These are phyloP conservation scores for Podila horticola DNA, from an alignment of 192 early-diverging fungal species.

Conservation along the genomic window DNA sequence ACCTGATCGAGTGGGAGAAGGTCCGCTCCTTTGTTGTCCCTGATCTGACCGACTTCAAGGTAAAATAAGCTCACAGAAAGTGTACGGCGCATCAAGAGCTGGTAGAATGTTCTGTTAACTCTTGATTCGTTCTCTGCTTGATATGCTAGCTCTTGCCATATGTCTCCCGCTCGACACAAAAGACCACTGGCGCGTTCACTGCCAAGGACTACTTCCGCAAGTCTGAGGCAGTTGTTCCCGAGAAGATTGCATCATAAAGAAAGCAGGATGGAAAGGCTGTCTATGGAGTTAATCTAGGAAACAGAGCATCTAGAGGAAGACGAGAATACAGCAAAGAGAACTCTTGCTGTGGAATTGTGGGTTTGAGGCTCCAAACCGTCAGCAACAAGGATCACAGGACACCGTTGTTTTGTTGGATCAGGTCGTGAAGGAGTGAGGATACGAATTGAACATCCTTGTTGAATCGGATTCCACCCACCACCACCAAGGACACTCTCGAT, in stretches of 20 bases:
- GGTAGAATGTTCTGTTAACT: not conserved
- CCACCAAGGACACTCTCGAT: not conserved
- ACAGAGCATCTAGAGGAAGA: too few relatives aligned
- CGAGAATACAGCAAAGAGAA: too few relatives aligned
- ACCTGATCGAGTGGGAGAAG: constrained; percentile 65
- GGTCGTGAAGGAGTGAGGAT: too few relatives aligned
- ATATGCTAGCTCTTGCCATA: constrained; percentile 48
- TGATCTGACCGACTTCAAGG: constrained; percentile 63
- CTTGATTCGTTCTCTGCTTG: not conserved
- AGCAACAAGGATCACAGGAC: too few relatives aligned
- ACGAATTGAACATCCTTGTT: too few relatives aligned
- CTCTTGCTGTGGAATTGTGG: too few relatives aligned
- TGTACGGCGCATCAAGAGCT: not conserved
- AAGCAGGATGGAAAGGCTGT: not conserved
- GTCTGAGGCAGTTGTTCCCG: constrained; percentile 17
- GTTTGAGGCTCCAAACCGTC: too few relatives aligned
- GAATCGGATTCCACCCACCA: too few relatives aligned
- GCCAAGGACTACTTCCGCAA: constrained; percentile 51
- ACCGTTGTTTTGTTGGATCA: too few relatives aligned
- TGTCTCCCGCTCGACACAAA: constrained; percentile 53
- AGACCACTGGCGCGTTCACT: constrained; percentile 56
- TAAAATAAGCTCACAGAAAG: constrained; percentile 4
- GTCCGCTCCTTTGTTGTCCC: constrained; percentile 72
- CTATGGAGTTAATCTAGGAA: too few relatives aligned
- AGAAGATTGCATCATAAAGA: constrained; percentile 41